Percentiles rank a stretch among this genome's conserved stretches.
phyloP scores from a whole-genome alignment of 257 asterid genomes.

The Solanum ahanhuiri region DNA sequence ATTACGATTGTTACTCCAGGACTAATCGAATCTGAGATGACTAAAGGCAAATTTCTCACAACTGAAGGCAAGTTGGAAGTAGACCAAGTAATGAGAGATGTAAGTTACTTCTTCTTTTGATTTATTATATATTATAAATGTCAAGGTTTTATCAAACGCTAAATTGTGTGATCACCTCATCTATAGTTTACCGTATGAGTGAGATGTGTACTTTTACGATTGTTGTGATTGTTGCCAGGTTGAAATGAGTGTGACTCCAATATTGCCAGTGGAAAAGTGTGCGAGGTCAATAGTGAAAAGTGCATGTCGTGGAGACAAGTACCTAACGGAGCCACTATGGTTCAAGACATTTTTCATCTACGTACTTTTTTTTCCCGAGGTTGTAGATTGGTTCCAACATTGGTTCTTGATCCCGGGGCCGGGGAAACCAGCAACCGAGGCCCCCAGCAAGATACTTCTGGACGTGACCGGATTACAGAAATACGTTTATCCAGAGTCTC shows the following conservation, averaged over 20 bases:
- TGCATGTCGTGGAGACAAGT: slow-evolving; percentile 58
- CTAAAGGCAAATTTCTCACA: slow-evolving; percentile 45
- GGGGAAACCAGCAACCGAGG: slow-evolving; percentile 28
- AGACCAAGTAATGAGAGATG: slow-evolving; percentile 58
- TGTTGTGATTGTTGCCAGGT: slow-evolving; percentile 17
- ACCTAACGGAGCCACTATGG: slow-evolving; percentile 49
- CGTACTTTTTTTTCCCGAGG: slow-evolving; percentile 36
- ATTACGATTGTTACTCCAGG: slow-evolving; percentile 60
- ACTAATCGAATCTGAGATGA: slow-evolving; percentile 48
- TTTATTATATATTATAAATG: not conserved
- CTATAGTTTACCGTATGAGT: not conserved
- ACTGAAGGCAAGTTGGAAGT: slow-evolving; percentile 34
- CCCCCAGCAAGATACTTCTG: slow-evolving; percentile 41
- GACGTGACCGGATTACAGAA: slow-evolving; percentile 39
- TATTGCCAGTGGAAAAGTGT: slow-evolving; percentile 21
- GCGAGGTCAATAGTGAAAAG: slow-evolving; percentile 39
- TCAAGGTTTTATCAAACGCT: not conserved
- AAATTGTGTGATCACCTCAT: not conserved
- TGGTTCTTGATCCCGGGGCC: slow-evolving; percentile 36
- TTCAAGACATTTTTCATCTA: slow-evolving; percentile 15
- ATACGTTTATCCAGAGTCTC: slow-evolving; percentile 40
- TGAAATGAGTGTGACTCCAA: slow-evolving; percentile 29
- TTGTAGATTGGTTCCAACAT: slow-evolving; percentile 37
- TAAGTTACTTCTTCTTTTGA: slow-evolving; percentile 8
- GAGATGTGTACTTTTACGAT: not conserved